Conservation (phyloP, 495 filamentous ascomycete genomes). For the Patellaria atrata region DNA sequence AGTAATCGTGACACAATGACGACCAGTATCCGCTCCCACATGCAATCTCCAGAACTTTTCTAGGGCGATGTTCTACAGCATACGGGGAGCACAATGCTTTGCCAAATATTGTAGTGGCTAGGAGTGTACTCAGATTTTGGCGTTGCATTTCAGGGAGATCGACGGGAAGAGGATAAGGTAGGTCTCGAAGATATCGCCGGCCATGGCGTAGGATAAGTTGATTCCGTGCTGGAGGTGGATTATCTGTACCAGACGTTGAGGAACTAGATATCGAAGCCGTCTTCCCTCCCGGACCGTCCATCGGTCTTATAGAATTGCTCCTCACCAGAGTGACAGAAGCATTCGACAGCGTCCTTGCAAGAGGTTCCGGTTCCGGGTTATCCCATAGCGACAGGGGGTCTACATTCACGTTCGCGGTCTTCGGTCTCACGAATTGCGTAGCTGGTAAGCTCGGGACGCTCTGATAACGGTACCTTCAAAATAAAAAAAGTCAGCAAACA, state of each 20-base stretch:
- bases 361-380: too few species aligned
- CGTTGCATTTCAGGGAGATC: conserved; percentile 79
- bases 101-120: conserved; percentile 68
- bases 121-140: conserved; percentile 69
- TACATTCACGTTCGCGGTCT: too few species aligned
- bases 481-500: too few species aligned
- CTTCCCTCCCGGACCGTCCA: too few species aligned
- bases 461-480: too few species aligned
- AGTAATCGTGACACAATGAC: conserved; percentile 65
- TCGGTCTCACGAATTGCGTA: too few species aligned
- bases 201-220: conserved; percentile 62
- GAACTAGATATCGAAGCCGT: conserved; percentile 19
- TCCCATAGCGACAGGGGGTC: too few species aligned
- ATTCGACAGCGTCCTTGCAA: too few species aligned
- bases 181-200: conserved; percentile 68
- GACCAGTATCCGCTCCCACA: conserved; percentile 89
- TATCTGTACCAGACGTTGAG: conserved; percentile 18
- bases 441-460: too few species aligned
- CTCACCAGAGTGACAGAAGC: too few species aligned
- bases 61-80: conserved; percentile 48
- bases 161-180: conserved; percentile 72
- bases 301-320: too few species aligned
- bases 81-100: conserved; percentile 61
- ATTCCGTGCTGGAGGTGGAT: conserved; percentile 13
- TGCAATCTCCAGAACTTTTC: conserved; percentile 68